A percentile compares a stretch with the other conserved stretches of the same genome.
Conservation (phyloP, 2,329 filamentous ascomycete species). For the Epicoccum sorghinum region DNA sequence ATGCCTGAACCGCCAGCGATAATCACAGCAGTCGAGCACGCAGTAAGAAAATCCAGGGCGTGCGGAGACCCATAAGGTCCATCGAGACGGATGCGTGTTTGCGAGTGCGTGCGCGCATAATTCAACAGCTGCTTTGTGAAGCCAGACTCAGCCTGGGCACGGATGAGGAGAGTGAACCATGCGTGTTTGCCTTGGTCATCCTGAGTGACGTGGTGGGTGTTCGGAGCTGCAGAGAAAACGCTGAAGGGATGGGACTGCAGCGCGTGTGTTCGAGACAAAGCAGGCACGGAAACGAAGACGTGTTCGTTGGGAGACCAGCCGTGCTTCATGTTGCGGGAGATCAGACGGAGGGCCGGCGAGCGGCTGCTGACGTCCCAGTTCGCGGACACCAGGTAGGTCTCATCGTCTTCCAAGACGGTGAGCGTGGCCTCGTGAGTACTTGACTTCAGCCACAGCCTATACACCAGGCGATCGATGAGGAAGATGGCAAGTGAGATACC, state of each 20-base stretch:
- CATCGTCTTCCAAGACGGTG: slow-evolving; percentile 60
- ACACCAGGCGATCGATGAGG: slow-evolving; percentile 62
- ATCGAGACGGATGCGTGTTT: slow-evolving; percentile 61
- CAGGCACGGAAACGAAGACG: slow-evolving; percentile 66
- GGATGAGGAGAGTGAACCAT: slow-evolving; percentile 64
- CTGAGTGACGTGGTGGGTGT: slow-evolving; percentile 29
- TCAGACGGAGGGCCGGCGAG: slow-evolving; percentile 13
- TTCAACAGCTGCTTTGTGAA: slow-evolving; percentile 64
- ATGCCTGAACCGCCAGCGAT: slow-evolving; percentile 70
- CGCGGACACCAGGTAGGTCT: slow-evolving; percentile 60
- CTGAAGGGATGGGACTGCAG: slow-evolving; percentile 71
- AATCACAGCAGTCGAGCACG: slow-evolving; percentile 59
- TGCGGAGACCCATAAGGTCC: slow-evolving; percentile 68
- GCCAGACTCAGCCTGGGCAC: slow-evolving; percentile 58
- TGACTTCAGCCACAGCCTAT: slow-evolving; percentile 61
- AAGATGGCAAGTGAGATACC: slow-evolving; percentile 62
- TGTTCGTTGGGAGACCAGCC: slow-evolving; percentile 69
- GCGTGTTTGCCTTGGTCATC: slow-evolving; percentile 49
- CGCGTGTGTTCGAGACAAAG: slow-evolving; percentile 58
- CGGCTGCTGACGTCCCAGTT: slow-evolving; percentile 47
- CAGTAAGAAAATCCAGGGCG: slow-evolving; percentile 60
- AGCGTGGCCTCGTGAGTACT: slow-evolving; percentile 57
- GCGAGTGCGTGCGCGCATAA: slow-evolving; percentile 55
- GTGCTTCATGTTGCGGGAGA: slow-evolving; percentile 47
- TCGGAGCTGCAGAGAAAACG: slow-evolving; percentile 65